Evolutionary conservation across 768 basidiomycete genomes (phyloP), one percentile per base, ranked within the genome.

Genomic region (Tubosaeta brunneosetosa): DNA sequence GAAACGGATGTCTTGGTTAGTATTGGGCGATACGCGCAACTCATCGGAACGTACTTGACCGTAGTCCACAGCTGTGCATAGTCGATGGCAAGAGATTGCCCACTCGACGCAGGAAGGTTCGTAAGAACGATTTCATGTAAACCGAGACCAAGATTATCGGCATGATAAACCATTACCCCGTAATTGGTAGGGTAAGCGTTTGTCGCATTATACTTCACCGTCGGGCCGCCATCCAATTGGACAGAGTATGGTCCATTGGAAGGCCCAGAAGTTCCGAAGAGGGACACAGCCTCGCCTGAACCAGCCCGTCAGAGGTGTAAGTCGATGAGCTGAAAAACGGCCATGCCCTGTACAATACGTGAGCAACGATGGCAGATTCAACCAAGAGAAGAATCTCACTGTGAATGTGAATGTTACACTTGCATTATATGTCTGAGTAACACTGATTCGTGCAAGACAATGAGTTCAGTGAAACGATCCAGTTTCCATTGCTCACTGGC

Each of bases 191-290:
- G 55, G 46, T 46, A 61, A 37, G 11, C 26, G 3, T 31, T 58
- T 17, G 64, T 47, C 33, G 61, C 63, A 26, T 64, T 63, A 26
- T 67, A 67, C 0, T 47, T 36, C 17, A 38, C 17, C 2, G 57
- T n/a, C 10, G 57, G 34, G 5, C 66, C 66, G n/a, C 63, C 65
- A 33, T 77, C 75, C 41, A 78, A 33, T 43, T 72, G 65, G 22
- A 65, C 68, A 0, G 64, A 61, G 51, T 74, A 78, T 1, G 63
- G 64, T 27, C 73, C 66, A 40, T 66, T 68, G 3, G 55, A 49
- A 4, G 73, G 71, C 4, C 74, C 69, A 1, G 75, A 68, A 17
- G 76, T 71, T 13, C 78, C 77, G 40, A 71, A 79, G 11, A 80
- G 51, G 4, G 73, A 73, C 8, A 81, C 65, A 6, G 70, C 73